Evolutionary conservation across 2,329 filamentous ascomycete genomes (phyloP).

Genomic region (Cylindrodendrum hubeiense): DNA sequence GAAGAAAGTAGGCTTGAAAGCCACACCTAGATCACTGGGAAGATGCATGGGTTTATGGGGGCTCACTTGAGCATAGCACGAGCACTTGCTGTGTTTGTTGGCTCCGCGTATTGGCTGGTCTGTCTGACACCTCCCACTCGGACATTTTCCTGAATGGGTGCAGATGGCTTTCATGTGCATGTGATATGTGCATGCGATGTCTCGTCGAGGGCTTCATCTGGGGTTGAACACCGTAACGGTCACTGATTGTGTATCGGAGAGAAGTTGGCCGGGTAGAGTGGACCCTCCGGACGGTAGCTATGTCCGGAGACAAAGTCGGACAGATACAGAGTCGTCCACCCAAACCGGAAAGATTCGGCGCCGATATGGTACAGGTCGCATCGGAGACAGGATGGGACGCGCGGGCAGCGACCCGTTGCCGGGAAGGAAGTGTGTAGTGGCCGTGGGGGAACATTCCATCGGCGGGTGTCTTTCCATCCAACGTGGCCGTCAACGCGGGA

Average conservation of each 20-base stretch:
- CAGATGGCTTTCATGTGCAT: neutral
- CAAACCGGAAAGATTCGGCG: neutral
- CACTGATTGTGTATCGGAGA: too few relatives aligned
- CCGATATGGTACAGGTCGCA: neutral
- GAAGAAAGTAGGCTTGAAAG: neutral
- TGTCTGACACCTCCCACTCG: neutral
- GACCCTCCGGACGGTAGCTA: neutral
- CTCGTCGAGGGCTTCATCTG: too few relatives aligned
- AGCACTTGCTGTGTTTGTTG: neutral
- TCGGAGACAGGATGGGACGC: neutral
- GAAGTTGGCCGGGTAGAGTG: neutral
- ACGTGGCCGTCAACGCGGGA: neutral
- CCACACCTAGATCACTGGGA: neutral
- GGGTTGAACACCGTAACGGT: neutral
- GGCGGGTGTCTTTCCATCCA: neutral
- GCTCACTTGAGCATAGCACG: neutral
- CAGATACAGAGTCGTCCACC: neutral
- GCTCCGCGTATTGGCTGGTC: neutral
- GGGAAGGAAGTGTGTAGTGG: neutral
- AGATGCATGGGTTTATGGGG: neutral
- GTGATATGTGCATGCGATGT: too few relatives aligned
- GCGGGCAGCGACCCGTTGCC: neutral
- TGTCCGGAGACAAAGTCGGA: neutral
- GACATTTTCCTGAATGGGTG: neutral
- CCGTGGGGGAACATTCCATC: neutral